phyloP scores from a whole-genome alignment of 495 filamentous ascomycete genomes.

The Penicillium verhagenii region DNA sequence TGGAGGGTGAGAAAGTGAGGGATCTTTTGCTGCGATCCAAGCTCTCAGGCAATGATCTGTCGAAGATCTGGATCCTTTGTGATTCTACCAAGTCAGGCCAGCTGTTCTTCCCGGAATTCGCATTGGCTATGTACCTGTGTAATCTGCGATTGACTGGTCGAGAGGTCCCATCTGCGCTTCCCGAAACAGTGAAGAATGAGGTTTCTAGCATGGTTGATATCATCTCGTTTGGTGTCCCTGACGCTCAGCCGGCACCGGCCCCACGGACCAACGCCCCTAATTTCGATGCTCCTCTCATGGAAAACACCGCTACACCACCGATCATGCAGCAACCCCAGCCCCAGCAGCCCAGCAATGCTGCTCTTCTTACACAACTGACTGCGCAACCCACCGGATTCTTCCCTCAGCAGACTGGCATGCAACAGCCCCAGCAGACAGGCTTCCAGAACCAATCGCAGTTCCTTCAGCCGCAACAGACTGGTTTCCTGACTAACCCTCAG shows the following conservation, averaged over 20 bases:
- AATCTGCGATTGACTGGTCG: slow-evolving; percentile 90
- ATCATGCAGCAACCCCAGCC: slow-evolving; percentile 86
- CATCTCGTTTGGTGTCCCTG: slow-evolving; percentile 90
- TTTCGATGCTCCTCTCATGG: slow-evolving; percentile 63
- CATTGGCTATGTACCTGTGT: slow-evolving; percentile 97
- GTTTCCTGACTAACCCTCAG: slow-evolving; percentile 55
- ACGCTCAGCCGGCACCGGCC: slow-evolving; percentile 59
- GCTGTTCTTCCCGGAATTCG: slow-evolving; percentile 96
- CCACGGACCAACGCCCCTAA: slow-evolving; percentile 71
- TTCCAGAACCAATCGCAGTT: slow-evolving; percentile 40
- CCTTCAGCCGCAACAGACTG: slow-evolving; percentile 47
- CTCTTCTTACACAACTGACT: slow-evolving; percentile 73
- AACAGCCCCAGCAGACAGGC: slow-evolving; percentile 42
- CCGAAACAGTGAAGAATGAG: slow-evolving; percentile 89
- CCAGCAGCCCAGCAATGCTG: slow-evolving; percentile 69
- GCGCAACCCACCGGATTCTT: slow-evolving; percentile 64
- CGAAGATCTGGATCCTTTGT: slow-evolving; percentile 91
- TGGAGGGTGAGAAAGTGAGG: slow-evolving; percentile 88
- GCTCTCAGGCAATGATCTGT: slow-evolving; percentile 75
- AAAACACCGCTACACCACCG: slow-evolving; percentile 65
- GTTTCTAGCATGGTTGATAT: slow-evolving; percentile 99
- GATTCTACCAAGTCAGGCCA: slow-evolving; percentile 97
- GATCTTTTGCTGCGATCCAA: slow-evolving; percentile 87
- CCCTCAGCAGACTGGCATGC: slow-evolving; percentile 60
- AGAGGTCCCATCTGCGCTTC: slow-evolving; percentile 67